A percentile compares a stretch with the other conserved stretches of the same genome.
Evolutionary conservation across 164 flowering plant genomes (phyloP).

Genomic region (Nelumbo lutea): DNA sequence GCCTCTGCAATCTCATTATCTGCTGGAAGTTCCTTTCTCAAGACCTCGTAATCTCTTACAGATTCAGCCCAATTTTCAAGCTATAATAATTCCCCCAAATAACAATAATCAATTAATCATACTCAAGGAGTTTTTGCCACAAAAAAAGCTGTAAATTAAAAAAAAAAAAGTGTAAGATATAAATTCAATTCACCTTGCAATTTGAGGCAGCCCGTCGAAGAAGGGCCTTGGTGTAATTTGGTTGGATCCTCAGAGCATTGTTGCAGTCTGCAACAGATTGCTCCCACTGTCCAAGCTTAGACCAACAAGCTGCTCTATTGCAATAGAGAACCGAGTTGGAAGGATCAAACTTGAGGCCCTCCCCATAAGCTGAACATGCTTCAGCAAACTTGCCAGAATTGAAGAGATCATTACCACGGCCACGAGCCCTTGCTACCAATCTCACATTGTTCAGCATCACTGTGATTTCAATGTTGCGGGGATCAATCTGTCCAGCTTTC

Average conservation of each 20-base stretch:
- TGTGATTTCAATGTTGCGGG: conserved; percentile 49
- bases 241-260: conserved; percentile 66
- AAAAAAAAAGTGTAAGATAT: neutral
- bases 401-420: conserved; percentile 85
- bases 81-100: conserved; percentile 31
- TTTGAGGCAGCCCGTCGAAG: conserved; percentile 78
- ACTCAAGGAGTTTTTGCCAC: neutral
- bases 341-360: conserved; percentile 73
- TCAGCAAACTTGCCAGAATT: conserved; percentile 73
- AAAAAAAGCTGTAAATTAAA: neutral
- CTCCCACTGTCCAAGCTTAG: conserved; percentile 75
- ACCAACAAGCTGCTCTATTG: conserved; percentile 93
- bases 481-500: conserved; percentile 70
- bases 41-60: conserved; percentile 70
- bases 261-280: conserved; percentile 73
- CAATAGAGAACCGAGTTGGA: conserved; percentile 75
- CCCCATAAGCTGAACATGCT: conserved; percentile 77
- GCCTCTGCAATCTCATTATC: conserved; percentile 75
- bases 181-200: conserved; percentile 45
- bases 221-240: conserved; percentile 78
- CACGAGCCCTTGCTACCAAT: conserved; percentile 61
- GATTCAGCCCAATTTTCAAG: conserved; percentile 78
- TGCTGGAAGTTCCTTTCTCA: conserved; percentile 63
- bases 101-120: conserved; percentile 4
- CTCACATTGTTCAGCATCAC: conserved; percentile 50